Conservation (phyloP, 169 alveolate genomes). For the Babesia ovis region DNA sequence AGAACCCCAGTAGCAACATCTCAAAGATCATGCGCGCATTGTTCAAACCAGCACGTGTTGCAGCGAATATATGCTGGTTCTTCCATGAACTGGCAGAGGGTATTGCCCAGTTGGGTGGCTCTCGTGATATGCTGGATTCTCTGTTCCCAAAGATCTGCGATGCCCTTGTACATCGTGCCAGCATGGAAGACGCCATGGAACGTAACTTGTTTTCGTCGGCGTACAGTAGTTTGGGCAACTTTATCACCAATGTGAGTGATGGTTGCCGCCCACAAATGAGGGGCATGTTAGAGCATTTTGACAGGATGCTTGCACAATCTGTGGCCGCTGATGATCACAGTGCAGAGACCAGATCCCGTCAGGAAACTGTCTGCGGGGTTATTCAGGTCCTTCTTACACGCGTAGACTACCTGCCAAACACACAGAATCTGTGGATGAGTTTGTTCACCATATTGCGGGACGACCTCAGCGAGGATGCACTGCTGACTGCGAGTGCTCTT, state of each 20-base stretch:
- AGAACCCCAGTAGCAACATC: conserved; percentile 64
- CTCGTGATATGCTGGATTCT: conserved; percentile 44
- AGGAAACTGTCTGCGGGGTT: conserved; percentile 71
- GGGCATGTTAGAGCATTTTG: conserved; percentile 71
- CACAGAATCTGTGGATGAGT: conserved; percentile 59
- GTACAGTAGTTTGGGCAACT: conserved; percentile 70
- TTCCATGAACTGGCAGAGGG: conserved; percentile 73
- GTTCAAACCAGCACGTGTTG: conserved; percentile 78
- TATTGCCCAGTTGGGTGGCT: neutral
- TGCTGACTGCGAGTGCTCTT: conserved; percentile 81
- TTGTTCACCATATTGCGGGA: conserved; percentile 36
- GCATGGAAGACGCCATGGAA: conserved; percentile 74
- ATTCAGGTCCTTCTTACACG: conserved; percentile 75
- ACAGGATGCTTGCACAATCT: conserved; percentile 60
- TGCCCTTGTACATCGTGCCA: conserved; percentile 69
- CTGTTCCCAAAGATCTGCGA: conserved; percentile 74
- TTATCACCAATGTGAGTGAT: conserved; percentile 70
- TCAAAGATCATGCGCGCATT: conserved; percentile 74
- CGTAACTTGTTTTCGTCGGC: conserved; percentile 73
- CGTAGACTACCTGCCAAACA: conserved; percentile 63
- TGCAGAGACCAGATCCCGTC: conserved; percentile 62
- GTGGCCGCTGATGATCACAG: conserved; percentile 55
- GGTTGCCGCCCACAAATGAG: conserved; percentile 50
- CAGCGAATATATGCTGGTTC: conserved; percentile 78
- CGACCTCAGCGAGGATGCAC: conserved; percentile 79